Evolutionary conservation across 129 eudicot genomes (phyloP).

Genomic region (Silybum marianum): DNA sequence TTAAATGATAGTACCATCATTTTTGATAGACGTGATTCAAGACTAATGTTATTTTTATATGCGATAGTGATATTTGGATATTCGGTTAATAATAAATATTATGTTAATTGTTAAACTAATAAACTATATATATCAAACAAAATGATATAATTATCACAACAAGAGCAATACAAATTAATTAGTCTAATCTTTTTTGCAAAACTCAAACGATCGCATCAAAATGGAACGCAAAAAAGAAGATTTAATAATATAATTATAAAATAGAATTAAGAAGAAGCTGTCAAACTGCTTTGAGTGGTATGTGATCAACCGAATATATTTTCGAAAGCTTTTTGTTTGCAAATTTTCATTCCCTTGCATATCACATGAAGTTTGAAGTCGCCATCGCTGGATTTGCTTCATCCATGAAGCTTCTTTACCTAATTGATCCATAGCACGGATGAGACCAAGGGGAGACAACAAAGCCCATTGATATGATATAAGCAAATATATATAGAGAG

Average conservation of each 20-base stretch:
- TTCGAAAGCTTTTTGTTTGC: background rate
- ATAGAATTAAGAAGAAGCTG: background rate
- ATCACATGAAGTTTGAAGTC: background rate
- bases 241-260: background rate
- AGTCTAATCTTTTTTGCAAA: background rate
- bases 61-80: background rate
- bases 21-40: no score
- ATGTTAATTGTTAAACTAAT: background rate
- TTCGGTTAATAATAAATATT: background rate
- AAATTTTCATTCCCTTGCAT: no score
- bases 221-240: background rate
- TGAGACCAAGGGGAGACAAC: background rate
- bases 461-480: background rate
- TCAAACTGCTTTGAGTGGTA: background rate
- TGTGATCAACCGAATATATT: background rate
- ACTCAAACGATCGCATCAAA: background rate
- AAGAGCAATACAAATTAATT: background rate
- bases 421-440: background rate
- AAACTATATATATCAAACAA: background rate
- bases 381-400: conserved; percentile 15
- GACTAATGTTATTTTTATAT: no score
- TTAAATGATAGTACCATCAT: no score
- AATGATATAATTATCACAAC: background rate
- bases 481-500: no score
- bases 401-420: conserved; percentile 34